phyloP scores from a whole-genome alignment of 176 grass and related monocot genomes.

The Alopecurus myosuroides region DNA sequence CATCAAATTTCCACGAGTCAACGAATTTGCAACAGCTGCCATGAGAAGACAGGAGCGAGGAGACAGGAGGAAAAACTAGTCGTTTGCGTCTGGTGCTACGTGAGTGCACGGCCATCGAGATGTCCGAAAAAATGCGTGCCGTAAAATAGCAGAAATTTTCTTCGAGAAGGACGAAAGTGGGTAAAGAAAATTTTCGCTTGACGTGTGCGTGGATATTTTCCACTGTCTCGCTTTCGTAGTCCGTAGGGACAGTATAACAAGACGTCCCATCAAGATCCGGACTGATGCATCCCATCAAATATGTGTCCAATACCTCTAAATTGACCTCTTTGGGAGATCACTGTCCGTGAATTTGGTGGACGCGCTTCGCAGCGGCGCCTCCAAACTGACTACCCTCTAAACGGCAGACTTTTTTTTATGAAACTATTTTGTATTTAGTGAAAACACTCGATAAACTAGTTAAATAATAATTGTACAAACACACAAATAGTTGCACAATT shows the following conservation, averaged over 20 bases:
- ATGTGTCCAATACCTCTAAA: no score
- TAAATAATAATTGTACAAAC: no score
- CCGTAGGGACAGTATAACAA: not conserved
- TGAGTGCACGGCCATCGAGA: not conserved
- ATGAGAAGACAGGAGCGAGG: constrained; percentile 7
- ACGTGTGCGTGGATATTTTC: not conserved
- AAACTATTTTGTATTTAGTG: no score
- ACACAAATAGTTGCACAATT: no score
- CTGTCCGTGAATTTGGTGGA: no score
- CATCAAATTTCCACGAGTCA: not conserved
- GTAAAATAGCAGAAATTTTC: constrained; percentile 21
- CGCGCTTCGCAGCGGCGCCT: no score
- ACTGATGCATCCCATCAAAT: no score
- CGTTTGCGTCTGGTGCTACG: not conserved
- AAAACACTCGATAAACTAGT: no score
- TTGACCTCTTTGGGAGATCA: no score
- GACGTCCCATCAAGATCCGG: constrained; percentile 24
- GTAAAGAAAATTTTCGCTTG: not conserved
- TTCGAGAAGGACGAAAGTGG: constrained; percentile 16
- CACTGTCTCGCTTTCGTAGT: not conserved
- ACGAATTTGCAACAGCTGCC: not conserved
- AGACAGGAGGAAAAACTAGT: not conserved
- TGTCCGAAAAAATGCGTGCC: not conserved
- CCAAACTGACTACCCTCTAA: no score
- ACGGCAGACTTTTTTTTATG: no score